A percentile compares a stretch with the other conserved stretches of the same genome.
Evolutionary conservation across 176 grass and related monocot genomes (phyloP).

Genomic region (Leersia perrieri): DNA sequence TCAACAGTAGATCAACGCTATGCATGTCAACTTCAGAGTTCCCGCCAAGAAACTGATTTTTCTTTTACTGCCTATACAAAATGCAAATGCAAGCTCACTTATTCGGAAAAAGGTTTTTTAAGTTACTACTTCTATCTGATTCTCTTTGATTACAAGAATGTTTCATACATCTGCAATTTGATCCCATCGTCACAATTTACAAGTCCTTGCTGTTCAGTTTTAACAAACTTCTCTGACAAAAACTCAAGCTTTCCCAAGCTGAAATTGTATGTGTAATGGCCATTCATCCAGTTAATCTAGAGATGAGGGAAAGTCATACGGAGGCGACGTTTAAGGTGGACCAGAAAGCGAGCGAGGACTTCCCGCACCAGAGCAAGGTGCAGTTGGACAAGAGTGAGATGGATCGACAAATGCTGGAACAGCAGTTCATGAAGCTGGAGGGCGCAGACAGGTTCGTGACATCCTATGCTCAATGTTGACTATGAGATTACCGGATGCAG

Average conservation of each 20-base stretch:
- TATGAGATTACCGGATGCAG: neutral
- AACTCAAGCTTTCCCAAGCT: neutral
- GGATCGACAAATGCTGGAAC: neutral
- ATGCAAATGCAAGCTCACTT: neutral
- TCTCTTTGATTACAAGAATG: neutral
- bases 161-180: neutral
- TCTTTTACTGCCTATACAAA: neutral
- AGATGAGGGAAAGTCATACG: conserved; percentile 39
- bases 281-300: conserved; percentile 49
- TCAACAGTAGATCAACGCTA: too few relatives aligned
- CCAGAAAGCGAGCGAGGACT: conserved; percentile 24
- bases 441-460: neutral
- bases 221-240: too few relatives aligned
- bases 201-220: neutral
- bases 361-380: conserved; percentile 15
- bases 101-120: neutral
- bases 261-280: neutral
- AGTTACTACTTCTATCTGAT: neutral
- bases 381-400: conserved; percentile 1
- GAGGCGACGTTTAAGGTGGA: conserved; percentile 38
- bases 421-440: conserved; percentile 10
- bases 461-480: neutral
- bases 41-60: neutral
- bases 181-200: neutral
- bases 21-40: neutral